Conservation (phyloP, 345 rosid species). For the Gossypium arboreum region DNA sequence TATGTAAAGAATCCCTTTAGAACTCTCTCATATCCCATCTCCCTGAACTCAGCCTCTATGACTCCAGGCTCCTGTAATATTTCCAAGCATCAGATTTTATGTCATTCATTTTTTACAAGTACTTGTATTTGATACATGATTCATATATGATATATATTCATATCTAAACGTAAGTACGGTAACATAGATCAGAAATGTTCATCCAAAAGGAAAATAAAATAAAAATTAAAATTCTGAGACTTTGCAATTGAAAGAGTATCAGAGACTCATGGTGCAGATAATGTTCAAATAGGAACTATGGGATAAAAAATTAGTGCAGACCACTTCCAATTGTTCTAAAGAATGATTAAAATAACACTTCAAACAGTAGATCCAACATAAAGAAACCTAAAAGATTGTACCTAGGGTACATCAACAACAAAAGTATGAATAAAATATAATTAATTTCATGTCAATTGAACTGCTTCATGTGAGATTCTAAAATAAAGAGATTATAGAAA, state of each 20-base stretch:
- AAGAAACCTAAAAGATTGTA: too few relatives aligned
- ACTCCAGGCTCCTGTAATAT: constrained; percentile 51
- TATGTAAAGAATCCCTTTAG: constrained; percentile 45
- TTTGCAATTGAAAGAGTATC: not conserved
- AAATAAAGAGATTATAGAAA: not conserved
- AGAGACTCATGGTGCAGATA: not conserved
- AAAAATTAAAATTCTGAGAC: not conserved
- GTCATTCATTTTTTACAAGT: not conserved
- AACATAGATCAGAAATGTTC: not conserved
- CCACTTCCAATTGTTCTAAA: not conserved
- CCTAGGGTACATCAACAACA: not conserved
- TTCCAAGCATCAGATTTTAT: not conserved
- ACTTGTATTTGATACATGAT: too few relatives aligned
- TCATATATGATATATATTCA: too few relatives aligned
- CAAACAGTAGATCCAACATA: not conserved
- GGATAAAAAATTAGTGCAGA: not conserved
- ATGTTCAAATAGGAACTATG: not conserved
- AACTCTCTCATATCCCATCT: constrained; percentile 41
- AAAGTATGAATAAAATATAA: not conserved
- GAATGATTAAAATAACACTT: constrained; percentile 6
- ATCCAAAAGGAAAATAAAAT: not conserved
- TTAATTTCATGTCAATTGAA: not conserved
- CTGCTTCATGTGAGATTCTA: not conserved
- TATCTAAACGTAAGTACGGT: too few relatives aligned
- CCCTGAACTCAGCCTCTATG: constrained; percentile 55